Base-by-base conservation (phyloP, 1,284 basidiomycete species). In the Afroboletus lepidellus region DNA sequence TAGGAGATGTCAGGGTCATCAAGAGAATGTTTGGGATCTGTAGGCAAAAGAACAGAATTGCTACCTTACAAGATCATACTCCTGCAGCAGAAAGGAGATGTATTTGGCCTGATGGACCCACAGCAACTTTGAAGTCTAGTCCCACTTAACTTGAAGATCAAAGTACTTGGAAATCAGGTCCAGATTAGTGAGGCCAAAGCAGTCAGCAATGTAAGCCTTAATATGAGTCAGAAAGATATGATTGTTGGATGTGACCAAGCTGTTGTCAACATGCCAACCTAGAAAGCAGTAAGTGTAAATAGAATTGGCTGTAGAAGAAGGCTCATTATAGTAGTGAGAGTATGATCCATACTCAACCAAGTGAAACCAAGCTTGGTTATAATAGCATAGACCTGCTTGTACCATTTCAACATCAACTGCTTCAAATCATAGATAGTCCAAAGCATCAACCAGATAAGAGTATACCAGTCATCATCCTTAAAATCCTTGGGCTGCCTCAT, bases 61-160 rank as follows among this genome's bases (percentile, higher is more conserved):
- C 43, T 39, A 1, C 7, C 16, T 1, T 7, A 12, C 1, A 52
- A n/a, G 0, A 13, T 15, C n/a, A 8, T 52, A 44, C 13, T 51
- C 46, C 4, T 32, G 20, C 0, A 52, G 21, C 0, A 52, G 18
- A 15, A 48, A 48, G 0, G 3, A 8, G 3, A 52, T 48, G 15
- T 48, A 52, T 2, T 42, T 8, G 0, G 8, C 1, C n/a, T 51
- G 50, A 29, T 47, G 45, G 1, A 56, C 13, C 53, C 53, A 56
- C 0, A 55, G 5, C 5, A 25, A 3, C 0, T 25, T 1, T 3
- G 2, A 1, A 0, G 1, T 0, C 0, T 7, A 5, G 6, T 48
- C 34, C 0, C 12, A 11, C 5, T 48, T 18, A 3, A 53, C 18
- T 9, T 53, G 41, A 18, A 42, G 3, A 0, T 42, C 42, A 0